Conservation (phyloP, 2,329 filamentous ascomycete genomes). For the Xylariaceae sp. region DNA sequence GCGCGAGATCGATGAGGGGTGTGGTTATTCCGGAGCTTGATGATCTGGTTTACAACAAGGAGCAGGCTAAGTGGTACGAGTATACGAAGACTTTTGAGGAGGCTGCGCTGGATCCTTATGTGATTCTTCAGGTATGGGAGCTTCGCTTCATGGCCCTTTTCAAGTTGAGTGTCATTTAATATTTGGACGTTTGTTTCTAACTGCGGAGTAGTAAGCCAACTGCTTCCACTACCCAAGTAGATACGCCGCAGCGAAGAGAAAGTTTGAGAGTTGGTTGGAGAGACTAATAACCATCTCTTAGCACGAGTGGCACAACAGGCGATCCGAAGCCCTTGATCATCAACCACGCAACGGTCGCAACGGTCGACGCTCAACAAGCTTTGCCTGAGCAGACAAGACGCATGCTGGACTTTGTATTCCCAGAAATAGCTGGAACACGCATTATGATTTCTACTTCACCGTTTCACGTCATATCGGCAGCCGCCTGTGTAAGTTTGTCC, state of each 20-base stretch:
- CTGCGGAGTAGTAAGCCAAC: too few relatives aligned
- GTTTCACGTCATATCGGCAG: conserved; percentile 18
- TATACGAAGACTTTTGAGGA: conserved; percentile 22
- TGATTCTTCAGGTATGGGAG: conserved; percentile 11
- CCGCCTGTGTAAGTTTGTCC: conserved; percentile 9
- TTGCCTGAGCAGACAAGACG: conserved; percentile 17
- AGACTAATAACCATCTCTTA: too few relatives aligned
- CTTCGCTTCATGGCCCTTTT: too few relatives aligned
- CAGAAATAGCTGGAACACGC: conserved; percentile 13
- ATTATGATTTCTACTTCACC: conserved; percentile 17
- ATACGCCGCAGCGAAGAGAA: too few relatives aligned
- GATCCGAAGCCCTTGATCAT: conserved; percentile 14
- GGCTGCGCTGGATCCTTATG: conserved; percentile 16
- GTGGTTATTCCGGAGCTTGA: conserved; percentile 17
- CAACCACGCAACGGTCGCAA: conserved; percentile 12
- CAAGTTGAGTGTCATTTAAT: too few relatives aligned
- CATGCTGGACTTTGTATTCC: conserved; percentile 1
- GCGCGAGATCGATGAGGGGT: conserved; percentile 15
- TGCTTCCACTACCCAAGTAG: too few relatives aligned
- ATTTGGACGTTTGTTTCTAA: too few relatives aligned
- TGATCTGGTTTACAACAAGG: conserved; percentile 5
- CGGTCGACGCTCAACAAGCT: conserved; percentile 4
- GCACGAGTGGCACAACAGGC: conserved; percentile 22
- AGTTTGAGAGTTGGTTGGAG: too few relatives aligned
- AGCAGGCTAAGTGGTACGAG: conserved; percentile 15